Evolutionary conservation across 768 basidiomycete species (phyloP).

Genomic region (Suillus subaureus): DNA sequence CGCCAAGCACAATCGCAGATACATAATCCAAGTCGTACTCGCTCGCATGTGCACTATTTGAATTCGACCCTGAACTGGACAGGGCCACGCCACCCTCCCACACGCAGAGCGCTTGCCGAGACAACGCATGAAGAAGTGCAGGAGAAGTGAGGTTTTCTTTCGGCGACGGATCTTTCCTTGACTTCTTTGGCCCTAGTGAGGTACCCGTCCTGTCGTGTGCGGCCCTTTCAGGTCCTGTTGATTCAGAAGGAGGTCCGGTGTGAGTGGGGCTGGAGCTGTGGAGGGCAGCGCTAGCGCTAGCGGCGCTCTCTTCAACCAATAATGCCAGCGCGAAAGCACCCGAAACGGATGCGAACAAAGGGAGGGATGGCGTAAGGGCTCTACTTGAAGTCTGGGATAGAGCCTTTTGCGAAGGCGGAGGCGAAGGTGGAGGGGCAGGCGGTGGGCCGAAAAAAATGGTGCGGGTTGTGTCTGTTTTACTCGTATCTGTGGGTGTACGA

Average conservation of each 20-base stretch:
- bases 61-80: not conserved
- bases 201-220: not conserved
- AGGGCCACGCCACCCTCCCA: conserved; percentile 37
- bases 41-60: conserved; percentile 19
- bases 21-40: conserved; percentile 60
- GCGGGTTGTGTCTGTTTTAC: conserved; percentile 31
- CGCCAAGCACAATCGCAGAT: conserved; percentile 58
- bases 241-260: conserved; percentile 19
- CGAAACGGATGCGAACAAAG: conserved; percentile 61
- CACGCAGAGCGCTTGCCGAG: conserved; percentile 47
- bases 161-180: conserved; percentile 9
- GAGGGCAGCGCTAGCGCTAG: conserved; percentile 10
- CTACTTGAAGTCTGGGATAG: not conserved
- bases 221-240: not conserved
- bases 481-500: conserved; percentile 15
- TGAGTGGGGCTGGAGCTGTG: not conserved
- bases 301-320: conserved; percentile 30
- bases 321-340: conserved; percentile 64
- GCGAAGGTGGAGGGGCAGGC: conserved; percentile 13
- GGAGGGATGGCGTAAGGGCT: conserved; percentile 21
- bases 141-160: conserved; percentile 35
- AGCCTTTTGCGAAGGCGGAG: conserved; percentile 14
- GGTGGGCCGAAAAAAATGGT: conserved; percentile 33
- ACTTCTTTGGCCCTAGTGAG: not conserved
- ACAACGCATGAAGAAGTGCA: conserved; percentile 47